Evolutionary conservation across 352 stramenopile genomes (phyloP).

Genomic region (Globisporangium paroecandrum): DNA sequence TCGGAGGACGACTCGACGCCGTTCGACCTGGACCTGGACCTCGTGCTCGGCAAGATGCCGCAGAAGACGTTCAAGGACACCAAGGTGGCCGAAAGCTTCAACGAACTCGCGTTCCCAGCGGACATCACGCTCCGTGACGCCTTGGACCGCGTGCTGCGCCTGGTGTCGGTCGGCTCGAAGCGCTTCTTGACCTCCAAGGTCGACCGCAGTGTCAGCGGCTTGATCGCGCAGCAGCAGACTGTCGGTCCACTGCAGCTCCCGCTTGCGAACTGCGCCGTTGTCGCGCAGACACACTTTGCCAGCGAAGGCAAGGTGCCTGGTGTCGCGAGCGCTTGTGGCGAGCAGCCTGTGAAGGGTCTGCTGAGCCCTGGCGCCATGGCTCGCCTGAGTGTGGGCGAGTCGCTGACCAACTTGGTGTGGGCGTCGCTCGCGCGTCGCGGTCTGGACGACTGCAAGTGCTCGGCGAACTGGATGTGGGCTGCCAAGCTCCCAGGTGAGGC

Average conservation of each 20-base stretch:
- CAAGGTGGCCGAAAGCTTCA: slow-evolving; percentile 51
- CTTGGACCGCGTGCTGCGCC: slow-evolving; percentile 93
- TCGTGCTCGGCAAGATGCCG: slow-evolving; percentile 99
- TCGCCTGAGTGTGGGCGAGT: slow-evolving; percentile 95
- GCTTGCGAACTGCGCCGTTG: slow-evolving; percentile 96
- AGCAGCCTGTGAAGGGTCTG: slow-evolving; percentile 97
- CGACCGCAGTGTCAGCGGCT: slow-evolving; percentile 96
- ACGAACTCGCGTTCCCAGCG: slow-evolving; percentile 76
- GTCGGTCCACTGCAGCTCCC: slow-evolving; percentile 97
- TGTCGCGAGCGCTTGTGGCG: slow-evolving; percentile 95
- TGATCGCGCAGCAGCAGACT: slow-evolving; percentile 98
- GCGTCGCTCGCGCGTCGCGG: slow-evolving; percentile 87
- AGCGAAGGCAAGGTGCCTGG: slow-evolving; percentile 87
- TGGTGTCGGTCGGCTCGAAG: slow-evolving; percentile 97
- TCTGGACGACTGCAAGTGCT: slow-evolving; percentile 97
- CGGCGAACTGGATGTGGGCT: slow-evolving; percentile 99
- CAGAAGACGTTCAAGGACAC: slow-evolving; percentile 97
- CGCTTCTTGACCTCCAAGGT: slow-evolving; percentile 97
- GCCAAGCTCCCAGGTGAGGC: slow-evolving; percentile 98
- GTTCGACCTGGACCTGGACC: slow-evolving; percentile 96
- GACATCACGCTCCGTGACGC: slow-evolving; percentile 88
- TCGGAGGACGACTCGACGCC: slow-evolving; percentile 91
- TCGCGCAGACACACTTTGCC: slow-evolving; percentile 95
- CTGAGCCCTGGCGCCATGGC: slow-evolving; percentile 95
- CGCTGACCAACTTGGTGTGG: slow-evolving; percentile 99